Base-by-base conservation (phyloP, 2,329 filamentous ascomycete genomes). In the Fusarium pseudograminearum region DNA sequence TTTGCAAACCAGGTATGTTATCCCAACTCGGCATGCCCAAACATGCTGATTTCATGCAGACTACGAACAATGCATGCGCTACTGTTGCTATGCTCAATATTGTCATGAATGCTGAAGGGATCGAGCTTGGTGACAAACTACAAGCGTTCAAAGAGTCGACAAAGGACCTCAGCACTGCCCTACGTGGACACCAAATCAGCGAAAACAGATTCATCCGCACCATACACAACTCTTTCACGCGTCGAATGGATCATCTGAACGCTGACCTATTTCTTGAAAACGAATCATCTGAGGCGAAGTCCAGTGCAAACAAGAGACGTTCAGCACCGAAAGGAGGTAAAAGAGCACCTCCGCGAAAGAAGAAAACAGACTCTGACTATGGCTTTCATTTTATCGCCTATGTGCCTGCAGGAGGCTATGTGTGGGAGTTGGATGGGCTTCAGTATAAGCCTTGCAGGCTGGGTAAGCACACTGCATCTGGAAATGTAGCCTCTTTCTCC, bases 31-130 rank as follows among this genome's bases (percentile, higher is more conserved):
- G 28, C 3, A 40, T 24, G 20, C 7, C 20, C 2, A 34, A 8
- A 16, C 4, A 20, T n/a, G 24, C 53, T 47, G 9, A 38, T 36
- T 65, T 74, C 40, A 76, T 34, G 8, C 14, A 95, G 90, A 93
- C 92, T 2, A 91, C 89, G 1, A 86, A 88, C 57, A 97, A 97
- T 78, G 91, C 93, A 28, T 99, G 96, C 80, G 96, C 93, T 22
- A 96, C 93, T n/a, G 89, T 98, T 46, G 94, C 96, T 5, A 84
- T 98, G 70, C 86, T 98, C 73, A 98, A 98, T 74, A 97, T 98
- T 64, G 83, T 97, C 76, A 97, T 97, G 87, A 98, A 98, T 76
- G 85, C 90, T 26, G 82, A 87, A 0, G 83, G 83, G 0, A 79
- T 93, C 5, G 81, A 89, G 14, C 85, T 98, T 8, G 93, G 94